A percentile compares a stretch with the other conserved stretches of the same genome.
phyloP scores from a whole-genome alignment of 2,329 filamentous ascomycete genomes.

The Dactylonectria estremocensis region DNA sequence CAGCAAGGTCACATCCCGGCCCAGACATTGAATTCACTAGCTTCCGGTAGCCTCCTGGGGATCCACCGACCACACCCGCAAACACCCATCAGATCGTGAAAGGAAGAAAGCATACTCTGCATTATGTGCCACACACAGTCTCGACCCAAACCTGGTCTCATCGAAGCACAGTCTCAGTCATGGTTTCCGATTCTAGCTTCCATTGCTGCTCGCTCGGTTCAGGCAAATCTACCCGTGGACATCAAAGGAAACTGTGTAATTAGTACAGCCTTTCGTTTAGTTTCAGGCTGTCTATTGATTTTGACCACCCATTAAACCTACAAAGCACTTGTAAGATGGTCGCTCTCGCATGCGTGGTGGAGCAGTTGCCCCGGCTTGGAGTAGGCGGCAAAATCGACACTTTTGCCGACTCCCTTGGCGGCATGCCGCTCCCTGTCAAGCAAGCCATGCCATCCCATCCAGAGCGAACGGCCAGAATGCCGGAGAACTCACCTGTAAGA shows the following conservation, averaged over 20 bases:
- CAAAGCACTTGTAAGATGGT: neutral
- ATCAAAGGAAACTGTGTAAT: too few relatives aligned
- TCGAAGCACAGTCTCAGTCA: neutral
- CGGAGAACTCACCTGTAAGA: conserved; percentile 1
- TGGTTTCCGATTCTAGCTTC: too few relatives aligned
- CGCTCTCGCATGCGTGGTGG: neutral
- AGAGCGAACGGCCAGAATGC: neutral
- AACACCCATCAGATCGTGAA: conserved; percentile 31
- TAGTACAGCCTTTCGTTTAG: too few relatives aligned
- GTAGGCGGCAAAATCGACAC: neutral
- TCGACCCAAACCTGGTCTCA: neutral
- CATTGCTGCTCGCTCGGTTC: too few relatives aligned
- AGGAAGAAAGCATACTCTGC: conserved; percentile 1
- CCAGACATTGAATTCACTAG: conserved; percentile 35
- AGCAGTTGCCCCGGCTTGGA: neutral
- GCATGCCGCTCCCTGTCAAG: neutral
- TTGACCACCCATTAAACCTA: neutral
- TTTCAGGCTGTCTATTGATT: too few relatives aligned
- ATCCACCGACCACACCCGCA: conserved; percentile 32
- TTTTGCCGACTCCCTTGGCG: neutral
- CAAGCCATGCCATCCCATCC: neutral
- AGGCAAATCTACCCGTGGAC: too few relatives aligned
- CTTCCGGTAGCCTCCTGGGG: conserved; percentile 31
- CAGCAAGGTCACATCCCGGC: conserved; percentile 16
- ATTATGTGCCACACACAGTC: neutral